Percentiles rank a stretch among this genome's conserved stretches.
phyloP scores from a whole-genome alignment of 1,139 yeast species.

The Nakaseomyces nivariensis region DNA sequence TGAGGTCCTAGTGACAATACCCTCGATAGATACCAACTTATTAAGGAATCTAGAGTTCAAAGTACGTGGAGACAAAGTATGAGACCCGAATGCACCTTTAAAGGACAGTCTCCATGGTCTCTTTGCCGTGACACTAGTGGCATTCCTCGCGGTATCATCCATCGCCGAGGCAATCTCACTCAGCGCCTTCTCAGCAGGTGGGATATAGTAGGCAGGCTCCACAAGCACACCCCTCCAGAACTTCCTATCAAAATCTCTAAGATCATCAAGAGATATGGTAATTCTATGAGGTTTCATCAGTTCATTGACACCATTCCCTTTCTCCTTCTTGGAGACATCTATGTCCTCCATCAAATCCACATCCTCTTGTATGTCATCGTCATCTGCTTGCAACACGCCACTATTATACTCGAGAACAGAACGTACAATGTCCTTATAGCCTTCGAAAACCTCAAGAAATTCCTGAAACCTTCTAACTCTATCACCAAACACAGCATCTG shows the following conservation, averaged over 20 bases:
- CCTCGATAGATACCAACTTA: conserved; percentile 80
- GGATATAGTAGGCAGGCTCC: conserved; percentile 75
- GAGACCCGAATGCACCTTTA: conserved; percentile 86
- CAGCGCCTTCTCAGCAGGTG: conserved; percentile 83
- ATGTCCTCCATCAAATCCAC: conserved; percentile 4
- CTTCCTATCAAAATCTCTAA: conserved; percentile 71
- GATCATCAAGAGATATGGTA: conserved; percentile 71
- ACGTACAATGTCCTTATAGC: conserved; percentile 60
- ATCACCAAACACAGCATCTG: conserved; percentile 52
- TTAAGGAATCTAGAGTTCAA: conserved; percentile 69
- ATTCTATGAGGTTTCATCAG: conserved; percentile 47
- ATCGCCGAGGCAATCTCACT: conserved; percentile 69
- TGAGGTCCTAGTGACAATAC: conserved; percentile 90
- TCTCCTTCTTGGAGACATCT: conserved; percentile 5
- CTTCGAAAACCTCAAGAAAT: conserved; percentile 58
- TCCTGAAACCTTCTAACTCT: conserved; percentile 85
- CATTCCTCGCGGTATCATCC: conserved; percentile 36
- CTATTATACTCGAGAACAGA: conserved; percentile 30
- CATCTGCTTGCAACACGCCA: conserved; percentile 1
- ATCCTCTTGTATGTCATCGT: conserved; percentile 4
- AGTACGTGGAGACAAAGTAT: conserved; percentile 80
- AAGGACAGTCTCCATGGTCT: conserved; percentile 46
- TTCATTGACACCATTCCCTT: conserved; percentile 2
- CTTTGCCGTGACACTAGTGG: conserved; percentile 27
- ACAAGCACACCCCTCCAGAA: conserved; percentile 72